Evolutionary conservation across 345 rosid species (phyloP).

Genomic region (Hibiscus trionum): DNA sequence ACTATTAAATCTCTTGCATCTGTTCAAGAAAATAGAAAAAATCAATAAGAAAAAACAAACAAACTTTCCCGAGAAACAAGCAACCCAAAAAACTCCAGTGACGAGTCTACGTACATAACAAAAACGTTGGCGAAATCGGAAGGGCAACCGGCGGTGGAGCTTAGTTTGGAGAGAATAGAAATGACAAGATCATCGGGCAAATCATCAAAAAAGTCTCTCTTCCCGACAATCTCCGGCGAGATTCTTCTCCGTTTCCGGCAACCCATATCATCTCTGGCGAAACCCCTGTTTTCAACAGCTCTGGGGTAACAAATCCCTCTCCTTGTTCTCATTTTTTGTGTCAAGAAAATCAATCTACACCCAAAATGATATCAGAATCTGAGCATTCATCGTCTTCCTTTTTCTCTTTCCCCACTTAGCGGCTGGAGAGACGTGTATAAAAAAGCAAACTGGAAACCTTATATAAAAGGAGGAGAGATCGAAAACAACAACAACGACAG

Average conservation of each 20-base stretch:
- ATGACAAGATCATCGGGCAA: not conserved
- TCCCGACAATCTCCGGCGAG: not conserved
- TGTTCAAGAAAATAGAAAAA: constrained; percentile 28
- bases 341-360: not conserved
- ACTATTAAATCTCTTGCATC: constrained; percentile 74
- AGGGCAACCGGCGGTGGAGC: constrained; percentile 50
- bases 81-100: not conserved
- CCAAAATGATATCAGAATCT: not conserved
- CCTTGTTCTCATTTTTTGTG: not conserved
- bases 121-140: constrained; percentile 61
- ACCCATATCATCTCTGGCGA: not conserved
- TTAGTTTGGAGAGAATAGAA: constrained; percentile 21
- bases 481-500: constrained; percentile 24
- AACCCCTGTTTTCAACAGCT: not conserved
- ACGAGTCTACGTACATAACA: constrained; percentile 45
- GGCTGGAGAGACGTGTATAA: constrained; percentile 3
- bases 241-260: not conserved
- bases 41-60: not conserved
- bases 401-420: not conserved
- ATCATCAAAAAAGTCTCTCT: not conserved
- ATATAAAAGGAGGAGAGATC: constrained; percentile 12
- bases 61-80: not conserved
- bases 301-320: not conserved
- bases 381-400: not conserved
- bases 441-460: constrained; percentile 25